phyloP scores from a whole-genome alignment of 1,139 yeast genomes.

The Hyphopichia khmerensis region DNA sequence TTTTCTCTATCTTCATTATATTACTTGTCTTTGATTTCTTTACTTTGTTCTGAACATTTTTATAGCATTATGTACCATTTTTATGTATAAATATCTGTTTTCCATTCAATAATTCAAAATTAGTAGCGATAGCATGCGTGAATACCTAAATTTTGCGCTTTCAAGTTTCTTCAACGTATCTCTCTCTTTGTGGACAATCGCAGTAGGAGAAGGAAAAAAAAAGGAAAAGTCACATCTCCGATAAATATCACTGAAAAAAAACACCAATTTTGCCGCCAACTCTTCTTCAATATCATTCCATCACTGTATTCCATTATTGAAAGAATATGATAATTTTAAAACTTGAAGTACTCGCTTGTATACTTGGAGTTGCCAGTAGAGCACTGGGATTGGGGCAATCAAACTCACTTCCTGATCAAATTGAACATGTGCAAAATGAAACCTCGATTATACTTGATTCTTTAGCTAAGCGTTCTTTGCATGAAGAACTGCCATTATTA shows the following conservation, averaged over 20 bases:
- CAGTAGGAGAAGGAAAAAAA: too few species aligned
- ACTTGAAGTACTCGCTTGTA: too few species aligned
- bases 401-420: background rate
- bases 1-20: background rate
- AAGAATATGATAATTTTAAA: too few species aligned
- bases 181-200: too few species aligned
- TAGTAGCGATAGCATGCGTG: too few species aligned
- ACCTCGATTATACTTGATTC: background rate
- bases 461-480: slow-evolving; percentile 28
- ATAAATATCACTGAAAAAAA: background rate
- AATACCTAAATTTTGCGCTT: too few species aligned
- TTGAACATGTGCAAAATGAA: background rate
- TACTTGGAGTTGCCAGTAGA: too few species aligned
- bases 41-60: background rate
- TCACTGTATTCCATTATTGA: too few species aligned
- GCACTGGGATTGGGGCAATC: too few species aligned
- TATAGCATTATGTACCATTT: slow-evolving; percentile 1
- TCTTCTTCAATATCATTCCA: too few species aligned
- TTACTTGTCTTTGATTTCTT: background rate
- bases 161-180: too few species aligned
- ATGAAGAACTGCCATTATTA: slow-evolving; percentile 34
- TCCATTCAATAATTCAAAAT: background rate
- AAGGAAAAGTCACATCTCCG: background rate
- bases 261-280: background rate
- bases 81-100: background rate